Evolutionary conservation across 257 asterid genomes (phyloP).

Genomic region (Solanum sitiens): DNA sequence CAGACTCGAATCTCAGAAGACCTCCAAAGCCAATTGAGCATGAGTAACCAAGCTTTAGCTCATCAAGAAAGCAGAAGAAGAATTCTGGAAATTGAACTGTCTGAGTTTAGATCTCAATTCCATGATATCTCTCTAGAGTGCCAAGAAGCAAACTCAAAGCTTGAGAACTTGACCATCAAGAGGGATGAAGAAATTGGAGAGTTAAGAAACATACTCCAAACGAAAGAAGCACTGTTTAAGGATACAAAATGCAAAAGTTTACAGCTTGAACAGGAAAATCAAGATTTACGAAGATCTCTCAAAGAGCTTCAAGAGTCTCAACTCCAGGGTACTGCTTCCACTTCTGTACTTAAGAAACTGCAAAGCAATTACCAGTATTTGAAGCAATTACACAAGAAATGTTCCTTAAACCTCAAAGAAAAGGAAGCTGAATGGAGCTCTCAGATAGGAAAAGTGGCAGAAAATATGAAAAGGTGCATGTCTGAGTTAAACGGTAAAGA

Average conservation of each 20-base stretch:
- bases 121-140: neutral
- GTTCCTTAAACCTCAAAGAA: neutral
- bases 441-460: neutral
- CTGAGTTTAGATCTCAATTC: neutral
- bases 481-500: neutral
- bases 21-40: neutral
- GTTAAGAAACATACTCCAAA: neutral
- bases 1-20: neutral
- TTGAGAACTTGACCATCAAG: neutral
- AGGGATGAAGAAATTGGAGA: neutral
- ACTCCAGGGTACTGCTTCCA: neutral
- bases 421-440: neutral
- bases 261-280: neutral
- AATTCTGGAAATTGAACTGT: neutral
- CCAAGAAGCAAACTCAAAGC: neutral
- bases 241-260: neutral
- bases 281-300: neutral
- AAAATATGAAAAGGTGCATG: neutral
- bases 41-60: neutral
- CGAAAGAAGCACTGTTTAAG: neutral
- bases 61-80: neutral
- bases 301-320: neutral
- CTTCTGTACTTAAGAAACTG: neutral
- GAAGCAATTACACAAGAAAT: neutral
- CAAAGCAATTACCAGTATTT: neutral